These are phyloP conservation scores for Auriscalpium orientale DNA, from an alignment of 768 basidiomycete species.

Conservation along the genomic window DNA sequence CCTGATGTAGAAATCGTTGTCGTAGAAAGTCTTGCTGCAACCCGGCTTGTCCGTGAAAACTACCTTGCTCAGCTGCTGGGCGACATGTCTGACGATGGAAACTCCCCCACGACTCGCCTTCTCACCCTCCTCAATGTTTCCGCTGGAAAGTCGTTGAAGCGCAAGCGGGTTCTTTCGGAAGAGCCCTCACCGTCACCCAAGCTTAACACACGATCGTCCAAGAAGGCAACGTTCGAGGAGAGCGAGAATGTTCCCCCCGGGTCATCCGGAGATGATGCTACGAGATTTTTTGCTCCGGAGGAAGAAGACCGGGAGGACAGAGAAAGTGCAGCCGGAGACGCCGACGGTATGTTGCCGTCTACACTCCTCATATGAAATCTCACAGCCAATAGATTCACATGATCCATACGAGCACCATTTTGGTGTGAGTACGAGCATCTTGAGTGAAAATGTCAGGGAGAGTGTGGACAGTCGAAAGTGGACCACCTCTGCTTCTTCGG, in stretches of 20 bases:
- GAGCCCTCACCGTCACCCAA: slow-evolving; percentile 41
- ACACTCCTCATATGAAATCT: neutral
- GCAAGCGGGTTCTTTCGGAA: slow-evolving; percentile 34
- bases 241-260: neutral
- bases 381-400: slow-evolving; percentile 11
- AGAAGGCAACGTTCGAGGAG: neutral
- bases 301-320: slow-evolving; percentile 12
- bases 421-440: slow-evolving; percentile 45
- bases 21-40: too few relatives aligned
- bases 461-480: slow-evolving; percentile 52
- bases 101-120: slow-evolving; percentile 65
- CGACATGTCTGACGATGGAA: slow-evolving; percentile 24
- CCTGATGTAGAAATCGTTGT: too few relatives aligned
- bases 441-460: slow-evolving; percentile 42
- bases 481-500: slow-evolving; percentile 39
- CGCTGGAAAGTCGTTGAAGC: slow-evolving; percentile 61
- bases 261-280: too few relatives aligned
- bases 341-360: too few relatives aligned
- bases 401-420: slow-evolving; percentile 72
- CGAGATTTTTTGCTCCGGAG: too few relatives aligned
- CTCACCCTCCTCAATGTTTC: slow-evolving; percentile 88
- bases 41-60: too few relatives aligned
- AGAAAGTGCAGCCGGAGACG: slow-evolving; percentile 1
- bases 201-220: slow-evolving; percentile 45
- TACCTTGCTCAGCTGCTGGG: too few relatives aligned